Base-by-base conservation (phyloP, 345 rosid genomes). In the Bruguiera parviflora region DNA sequence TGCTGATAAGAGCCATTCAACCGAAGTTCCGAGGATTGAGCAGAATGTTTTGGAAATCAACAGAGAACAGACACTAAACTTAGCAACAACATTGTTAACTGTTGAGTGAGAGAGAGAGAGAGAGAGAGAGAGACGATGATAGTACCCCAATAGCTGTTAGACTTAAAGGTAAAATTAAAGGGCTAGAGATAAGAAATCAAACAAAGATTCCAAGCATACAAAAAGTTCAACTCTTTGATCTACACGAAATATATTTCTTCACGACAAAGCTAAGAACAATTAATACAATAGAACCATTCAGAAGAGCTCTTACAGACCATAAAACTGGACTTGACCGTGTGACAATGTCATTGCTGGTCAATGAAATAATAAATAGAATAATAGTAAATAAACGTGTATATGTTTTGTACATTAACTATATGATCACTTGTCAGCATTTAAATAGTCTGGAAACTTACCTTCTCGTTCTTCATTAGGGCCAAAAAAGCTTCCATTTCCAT, bases 401-500 rank as follows among this genome's bases (percentile, higher is more conserved):
- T 58, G 22, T 6, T 19, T 39, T 65, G 32, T 31, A 28, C 21
- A 20, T 5, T 24, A 24, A 32, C 35, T 43, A 9, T 10, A 43
- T 8, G 49, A 43, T 43, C 18, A 15, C 49, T 4, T 37, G 20
- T 28, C 56, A 55, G 9, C 37, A 63, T 25, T 58, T 29, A 63
- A 15, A 28, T 4, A 35, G 0, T 6, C 61, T 61, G 5, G 29
- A 71, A 15, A 33, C 49, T 49, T 75, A 65, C 94, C 91, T 88
- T 81, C 76, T 75, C 83, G 73, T 84, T 82, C 84, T 77, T 74
- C 71, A 90, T 79, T 56, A 80, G 66, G 56, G 83, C 77, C 78
- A 94, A 86, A 81, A 78, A 94, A 59, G 61, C 76, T 75, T 70
- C 86, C 87, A 94, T 77, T 73, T 94, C 92, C 57, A 73, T 73